Percentiles rank a stretch among this genome's conserved stretches.
phyloP scores from a whole-genome alignment of 352 stramenopile genomes.

The Phytopythium cucurbitacearum region DNA sequence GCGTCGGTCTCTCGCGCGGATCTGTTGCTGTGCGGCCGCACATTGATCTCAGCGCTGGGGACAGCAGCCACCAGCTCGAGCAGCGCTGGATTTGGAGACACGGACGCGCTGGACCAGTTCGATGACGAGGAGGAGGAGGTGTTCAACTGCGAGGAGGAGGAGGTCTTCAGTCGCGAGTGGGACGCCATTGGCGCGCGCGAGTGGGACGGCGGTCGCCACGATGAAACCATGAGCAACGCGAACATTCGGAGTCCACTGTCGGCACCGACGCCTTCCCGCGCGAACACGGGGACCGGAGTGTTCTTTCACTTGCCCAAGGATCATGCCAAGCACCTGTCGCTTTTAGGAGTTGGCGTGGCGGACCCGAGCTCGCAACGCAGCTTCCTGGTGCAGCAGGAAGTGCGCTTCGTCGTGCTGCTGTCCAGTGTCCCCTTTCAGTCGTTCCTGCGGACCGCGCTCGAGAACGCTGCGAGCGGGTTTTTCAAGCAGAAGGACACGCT shows the following conservation, averaged over 20 bases:
- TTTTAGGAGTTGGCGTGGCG: constrained; percentile 42
- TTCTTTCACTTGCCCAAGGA: constrained; percentile 43
- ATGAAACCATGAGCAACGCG: not conserved
- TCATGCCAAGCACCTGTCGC: constrained; percentile 11
- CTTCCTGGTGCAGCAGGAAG: constrained; percentile 42
- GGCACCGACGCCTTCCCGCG: not conserved
- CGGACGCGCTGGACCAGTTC: constrained; percentile 11
- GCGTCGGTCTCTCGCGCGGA: constrained; percentile 11
- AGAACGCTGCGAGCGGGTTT: constrained; percentile 19
- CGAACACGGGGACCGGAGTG: constrained; percentile 17
- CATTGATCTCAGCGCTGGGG: constrained; percentile 18
- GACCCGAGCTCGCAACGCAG: constrained; percentile 26
- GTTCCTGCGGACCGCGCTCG: constrained; percentile 31
- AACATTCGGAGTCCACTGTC: not conserved
- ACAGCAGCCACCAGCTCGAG: constrained; percentile 3
- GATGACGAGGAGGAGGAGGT: constrained; percentile 14
- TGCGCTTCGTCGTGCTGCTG: constrained; percentile 46
- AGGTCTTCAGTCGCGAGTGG: constrained; percentile 68
- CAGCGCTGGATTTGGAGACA: constrained; percentile 15
- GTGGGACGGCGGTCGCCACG: constrained; percentile 10
- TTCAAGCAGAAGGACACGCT: constrained; percentile 23
- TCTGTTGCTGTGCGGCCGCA: constrained; percentile 18
- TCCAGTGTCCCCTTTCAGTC: constrained; percentile 40
- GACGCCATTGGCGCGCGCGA: constrained; percentile 32
- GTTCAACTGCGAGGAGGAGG: constrained; percentile 50